Conservation (phyloP, 495 filamentous ascomycete species). For the Xanthoparmelia taractica region DNA sequence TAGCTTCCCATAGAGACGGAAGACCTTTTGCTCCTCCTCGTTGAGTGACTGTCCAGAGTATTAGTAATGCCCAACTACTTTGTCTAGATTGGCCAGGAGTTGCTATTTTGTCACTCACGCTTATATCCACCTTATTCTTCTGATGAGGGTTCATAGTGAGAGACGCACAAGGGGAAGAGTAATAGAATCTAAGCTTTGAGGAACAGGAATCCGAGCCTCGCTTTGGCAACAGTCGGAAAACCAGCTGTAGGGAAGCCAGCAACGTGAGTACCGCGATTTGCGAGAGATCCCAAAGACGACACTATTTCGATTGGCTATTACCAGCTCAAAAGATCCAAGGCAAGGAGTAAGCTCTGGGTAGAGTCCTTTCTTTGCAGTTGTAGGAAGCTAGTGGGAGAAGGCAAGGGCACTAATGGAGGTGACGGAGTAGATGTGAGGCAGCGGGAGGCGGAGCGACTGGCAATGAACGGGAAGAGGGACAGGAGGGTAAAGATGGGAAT, state of each 20-base stretch:
- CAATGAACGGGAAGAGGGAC: neutral
- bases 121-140: conserved; percentile 94
- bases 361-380: neutral
- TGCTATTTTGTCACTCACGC: conserved; percentile 49
- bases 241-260: neutral
- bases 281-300: neutral
- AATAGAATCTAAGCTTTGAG: neutral
- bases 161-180: neutral
- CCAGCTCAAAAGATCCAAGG: neutral
- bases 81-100: neutral
- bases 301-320: neutral
- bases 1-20: conserved; percentile 94
- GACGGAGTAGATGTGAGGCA: neutral
- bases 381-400: neutral
- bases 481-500: neutral
- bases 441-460: neutral
- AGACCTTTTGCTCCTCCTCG: conserved; percentile 88
- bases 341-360: neutral
- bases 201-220: neutral
- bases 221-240: neutral
- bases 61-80: conserved; percentile 6
- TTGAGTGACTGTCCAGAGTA: conserved; percentile 58
- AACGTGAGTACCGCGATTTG: neutral
- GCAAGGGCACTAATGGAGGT: neutral
- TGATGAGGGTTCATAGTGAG: conserved; percentile 85